Evolutionary conservation across 352 stramenopile genomes (phyloP), one percentile per base, ranked within the genome.

Genomic region (Pythium oligandrum): DNA sequence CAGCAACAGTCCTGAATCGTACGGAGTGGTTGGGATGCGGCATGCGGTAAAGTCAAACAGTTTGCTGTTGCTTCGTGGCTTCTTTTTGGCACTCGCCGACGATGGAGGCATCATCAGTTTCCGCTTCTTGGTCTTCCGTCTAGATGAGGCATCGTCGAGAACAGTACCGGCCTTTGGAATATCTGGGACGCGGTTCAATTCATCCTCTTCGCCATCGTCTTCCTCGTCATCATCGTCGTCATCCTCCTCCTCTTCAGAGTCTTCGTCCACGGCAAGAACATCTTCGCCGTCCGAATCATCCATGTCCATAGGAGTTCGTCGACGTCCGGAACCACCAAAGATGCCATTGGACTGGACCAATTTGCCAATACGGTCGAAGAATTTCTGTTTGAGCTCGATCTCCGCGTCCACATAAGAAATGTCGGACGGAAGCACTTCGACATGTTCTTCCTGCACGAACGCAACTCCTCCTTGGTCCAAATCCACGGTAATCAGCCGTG

Each of bases 11-110:
- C 74, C 75, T 26, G 65, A 70, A 2, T 89, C 79, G 62, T 77
- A 88, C 48, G 82, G 82, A 9, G 75, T 75, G 45, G 79, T 78
- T 30, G 75, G 77, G 35, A 89, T 66, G 35, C 69, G 85, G 37
- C 68, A 76, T 9, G 78, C 78, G 8, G 78, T 82, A 45, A 86
- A 92, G 37, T 86, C 78, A 50, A 92, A 83, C 26, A 92, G 47
- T 31, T 67, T 69, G 35, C 59, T 61, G 7, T 76, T 60, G 53
- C 75, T 83, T 6, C 56, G 50, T 26, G 17, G 17, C 56, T 76
- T 83, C 58, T 86, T 86, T 30, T 64, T 77, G 12, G n/a, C 43
- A 5, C 32, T 45, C 1, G 47, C 34, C 12, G 53, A 49, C 30
- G 42, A 49, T 0, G 68, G 33, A n/a, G 70, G n/a, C 5, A 54